Evolutionary conservation across 2,329 filamentous ascomycete species (phyloP), one percentile per base, ranked within the genome.

Genomic region (Fusarium sororula): DNA sequence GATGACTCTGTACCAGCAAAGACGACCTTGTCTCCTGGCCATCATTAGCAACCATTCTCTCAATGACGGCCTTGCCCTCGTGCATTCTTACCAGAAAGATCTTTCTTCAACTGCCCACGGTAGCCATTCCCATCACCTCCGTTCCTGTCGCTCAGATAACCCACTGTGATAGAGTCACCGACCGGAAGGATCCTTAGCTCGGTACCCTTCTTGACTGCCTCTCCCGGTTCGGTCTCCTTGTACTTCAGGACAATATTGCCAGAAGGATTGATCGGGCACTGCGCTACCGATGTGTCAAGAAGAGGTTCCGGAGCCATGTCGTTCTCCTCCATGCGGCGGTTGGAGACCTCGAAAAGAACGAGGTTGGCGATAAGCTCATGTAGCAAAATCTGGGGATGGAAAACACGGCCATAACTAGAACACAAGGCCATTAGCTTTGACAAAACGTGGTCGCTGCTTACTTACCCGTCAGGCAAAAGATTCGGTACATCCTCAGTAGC

Each of bases 121-220:
- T 72, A 73, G 0, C 70, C 70, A 12, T 63, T 41, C 1, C 68
- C 68, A 9, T 71, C 68, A 2, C 64, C 65, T 2, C 56, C 63
- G 3, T 71, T 50, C 11, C n/a, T 47, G 15, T 70, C 54, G 6
- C 68, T 68, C 4, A 68, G 20, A 7, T 45, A 73, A 2, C 69
- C 70, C 4, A 66, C 68, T 1, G 65, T 73, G 15, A 69, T 73
- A 6, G 70, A 73, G 11, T 69, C 70, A 0, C 70, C 70, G 0
- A 63, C 69, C 2, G 60, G 51, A 3, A 69, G 69, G 7, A 73
- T 69, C 0, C 58, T 35, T 1, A 73, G 48, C 22, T 69, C 39
- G 5, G 39, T 57, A 0, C 44, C 61, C 3, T 55, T 54, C 18
- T 69, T 48, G 5, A 73, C 60, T 17, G 56, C 6, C 28, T 67